Evolutionary conservation across 805 yeast species (phyloP).

Genomic region (Candida xiaguanensis): DNA sequence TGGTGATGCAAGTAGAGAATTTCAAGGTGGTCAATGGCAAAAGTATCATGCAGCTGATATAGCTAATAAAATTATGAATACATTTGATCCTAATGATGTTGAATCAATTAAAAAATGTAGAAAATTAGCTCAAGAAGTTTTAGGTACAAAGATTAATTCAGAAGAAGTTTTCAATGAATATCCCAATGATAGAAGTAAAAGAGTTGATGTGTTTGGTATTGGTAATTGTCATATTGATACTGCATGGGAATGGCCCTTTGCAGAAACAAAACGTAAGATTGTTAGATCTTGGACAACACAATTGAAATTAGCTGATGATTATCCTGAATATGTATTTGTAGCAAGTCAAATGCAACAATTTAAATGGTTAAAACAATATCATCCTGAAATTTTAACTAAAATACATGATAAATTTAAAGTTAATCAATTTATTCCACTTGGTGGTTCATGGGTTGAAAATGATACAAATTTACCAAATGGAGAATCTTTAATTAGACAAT

Average conservation of each 20-base stretch:
- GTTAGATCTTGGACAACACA: constrained; percentile 97
- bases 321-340: constrained; percentile 90
- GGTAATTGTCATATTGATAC: constrained; percentile 98
- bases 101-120: constrained; percentile 60
- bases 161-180: constrained; percentile 51
- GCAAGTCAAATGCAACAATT: constrained; percentile 97
- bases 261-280: constrained; percentile 88
- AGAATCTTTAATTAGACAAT: constrained; percentile 85
- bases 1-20: constrained; percentile 88
- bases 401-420: constrained; percentile 63
- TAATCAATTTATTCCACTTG: constrained; percentile 83
- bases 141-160: constrained; percentile 66
- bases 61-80: constrained; percentile 79
- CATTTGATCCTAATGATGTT: constrained; percentile 70
- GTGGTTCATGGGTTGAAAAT: constrained; percentile 98
- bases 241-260: constrained; percentile 99
- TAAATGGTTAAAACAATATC: constrained; percentile 84
- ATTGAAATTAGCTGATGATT: constrained; percentile 73
- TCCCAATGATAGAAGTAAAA: constrained; percentile 26
- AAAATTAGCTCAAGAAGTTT: constrained; percentile 53
- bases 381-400: constrained; percentile 71
- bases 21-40: constrained; percentile 72
- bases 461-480: constrained; percentile 96
- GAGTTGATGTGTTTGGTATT: constrained; percentile 69
- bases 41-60: constrained; percentile 76